Evolutionary conservation across 768 basidiomycete genomes (phyloP).

Genomic region (Auricularia cornea): DNA sequence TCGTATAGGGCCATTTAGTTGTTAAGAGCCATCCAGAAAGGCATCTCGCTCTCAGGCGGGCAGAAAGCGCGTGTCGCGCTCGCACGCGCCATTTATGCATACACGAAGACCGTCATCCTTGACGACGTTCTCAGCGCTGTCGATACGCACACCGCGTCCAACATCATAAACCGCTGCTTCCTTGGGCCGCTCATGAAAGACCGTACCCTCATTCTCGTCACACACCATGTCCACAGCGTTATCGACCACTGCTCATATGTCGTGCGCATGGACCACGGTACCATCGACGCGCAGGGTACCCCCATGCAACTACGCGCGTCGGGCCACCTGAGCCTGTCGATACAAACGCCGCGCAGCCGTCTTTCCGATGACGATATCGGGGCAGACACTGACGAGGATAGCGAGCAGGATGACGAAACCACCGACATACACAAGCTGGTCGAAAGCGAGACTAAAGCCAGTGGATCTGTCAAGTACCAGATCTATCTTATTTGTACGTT

Average conservation of each 20-base stretch:
- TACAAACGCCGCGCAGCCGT: neutral
- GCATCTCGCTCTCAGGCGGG: conserved; percentile 56
- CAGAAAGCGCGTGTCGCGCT: conserved; percentile 67
- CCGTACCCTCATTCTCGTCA: conserved; percentile 77
- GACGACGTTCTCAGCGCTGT: conserved; percentile 33
- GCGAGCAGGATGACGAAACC: neutral
- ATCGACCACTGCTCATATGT: conserved; percentile 60
- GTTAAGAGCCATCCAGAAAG: neutral
- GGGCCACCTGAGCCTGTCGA: conserved; percentile 8
- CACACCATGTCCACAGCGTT: conserved; percentile 72
- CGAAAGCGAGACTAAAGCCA: neutral
- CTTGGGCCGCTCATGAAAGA: conserved; percentile 49
- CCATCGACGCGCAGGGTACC: conserved; percentile 41
- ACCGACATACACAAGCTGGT: neutral
- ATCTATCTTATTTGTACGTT: neutral
- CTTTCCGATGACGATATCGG: neutral
- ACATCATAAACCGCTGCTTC: conserved; percentile 57
- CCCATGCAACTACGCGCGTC: conserved; percentile 23
- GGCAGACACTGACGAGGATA: neutral
- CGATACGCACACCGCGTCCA: conserved; percentile 69
- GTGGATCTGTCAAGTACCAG: neutral
- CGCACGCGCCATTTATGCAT: conserved; percentile 74
- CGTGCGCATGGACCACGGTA: conserved; percentile 48
- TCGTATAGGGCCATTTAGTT: no score
- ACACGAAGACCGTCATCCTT: conserved; percentile 37